These are phyloP conservation scores for Trypanosoma platydactyli DNA, from an alignment of 208 protist species.

Conservation along the genomic window DNA sequence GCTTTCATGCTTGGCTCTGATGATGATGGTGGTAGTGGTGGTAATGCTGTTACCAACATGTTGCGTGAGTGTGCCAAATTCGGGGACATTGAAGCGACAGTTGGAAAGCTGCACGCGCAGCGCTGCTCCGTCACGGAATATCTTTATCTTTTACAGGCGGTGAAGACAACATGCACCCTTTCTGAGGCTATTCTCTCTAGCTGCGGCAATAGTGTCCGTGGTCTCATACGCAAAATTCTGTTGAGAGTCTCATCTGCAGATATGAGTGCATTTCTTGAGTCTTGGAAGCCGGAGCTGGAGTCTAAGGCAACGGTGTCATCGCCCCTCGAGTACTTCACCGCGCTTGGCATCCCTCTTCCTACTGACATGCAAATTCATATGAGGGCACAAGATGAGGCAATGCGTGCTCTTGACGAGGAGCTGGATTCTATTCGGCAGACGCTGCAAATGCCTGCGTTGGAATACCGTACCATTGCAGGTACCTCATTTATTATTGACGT, in stretches of 20 bases:
- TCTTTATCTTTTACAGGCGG: constrained; percentile 59
- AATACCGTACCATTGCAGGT: constrained; percentile 79
- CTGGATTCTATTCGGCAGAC: constrained; percentile 44
- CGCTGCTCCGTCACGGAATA: constrained; percentile 76
- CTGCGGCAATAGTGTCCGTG: not conserved
- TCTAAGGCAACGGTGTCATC: constrained; percentile 37
- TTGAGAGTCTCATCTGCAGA: constrained; percentile 19
- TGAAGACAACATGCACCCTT: constrained; percentile 33
- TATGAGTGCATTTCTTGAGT: constrained; percentile 36
- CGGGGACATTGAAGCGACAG: constrained; percentile 75
- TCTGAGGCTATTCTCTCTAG: constrained; percentile 24
- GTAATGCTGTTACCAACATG: constrained; percentile 45
- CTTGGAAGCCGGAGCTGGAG: constrained; percentile 38
- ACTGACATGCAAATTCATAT: constrained; percentile 38
- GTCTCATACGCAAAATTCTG: constrained; percentile 40
- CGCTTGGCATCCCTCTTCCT: constrained; percentile 24
- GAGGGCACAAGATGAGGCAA: constrained; percentile 38
- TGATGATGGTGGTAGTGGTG: constrained; percentile 35
- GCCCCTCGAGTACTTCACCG: constrained; percentile 65
- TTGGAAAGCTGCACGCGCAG: constrained; percentile 76
- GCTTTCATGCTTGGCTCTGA: constrained; percentile 40
- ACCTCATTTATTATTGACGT: constrained; percentile 83
- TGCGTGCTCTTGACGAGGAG: constrained; percentile 54
- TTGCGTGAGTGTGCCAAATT: constrained; percentile 64
- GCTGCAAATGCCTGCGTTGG: constrained; percentile 57